Conservation (phyloP, 352 stramenopile genomes). For the Phytophthora cactorum region DNA sequence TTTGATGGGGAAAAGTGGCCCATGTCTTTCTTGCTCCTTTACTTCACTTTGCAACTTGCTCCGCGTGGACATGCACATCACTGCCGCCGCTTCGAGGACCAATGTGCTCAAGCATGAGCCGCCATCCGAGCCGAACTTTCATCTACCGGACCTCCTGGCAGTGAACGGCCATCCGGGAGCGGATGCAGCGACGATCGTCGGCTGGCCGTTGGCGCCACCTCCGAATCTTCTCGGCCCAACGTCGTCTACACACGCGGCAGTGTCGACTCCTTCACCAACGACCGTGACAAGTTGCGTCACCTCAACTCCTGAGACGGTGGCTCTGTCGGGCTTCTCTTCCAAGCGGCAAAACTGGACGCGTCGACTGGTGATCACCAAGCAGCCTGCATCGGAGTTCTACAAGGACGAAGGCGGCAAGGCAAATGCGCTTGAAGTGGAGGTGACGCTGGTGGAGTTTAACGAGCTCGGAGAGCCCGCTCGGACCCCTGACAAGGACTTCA, state of each 20-base stretch:
- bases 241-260: conserved; percentile 20
- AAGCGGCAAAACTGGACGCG: conserved; percentile 69
- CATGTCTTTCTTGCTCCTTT: conserved; percentile 4
- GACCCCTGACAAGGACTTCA: conserved; percentile 73
- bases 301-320: conserved; percentile 12
- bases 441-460: conserved; percentile 86
- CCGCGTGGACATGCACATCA: conserved; percentile 41
- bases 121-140: conserved; percentile 24
- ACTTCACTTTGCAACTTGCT: conserved; percentile 40
- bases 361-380: conserved; percentile 85
- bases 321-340: conserved; percentile 11
- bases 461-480: conserved; percentile 66
- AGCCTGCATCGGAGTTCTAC: conserved; percentile 87
- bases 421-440: conserved; percentile 80
- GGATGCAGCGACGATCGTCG: conserved; percentile 12
- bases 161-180: conserved; percentile 8
- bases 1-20: conserved; percentile 11
- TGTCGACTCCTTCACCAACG: conserved; percentile 14
- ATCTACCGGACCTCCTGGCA: conserved; percentile 27
- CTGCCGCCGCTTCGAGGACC: conserved; percentile 23
- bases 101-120: conserved; percentile 23
- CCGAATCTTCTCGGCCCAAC: conserved; percentile 27
- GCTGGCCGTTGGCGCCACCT: conserved; percentile 29
- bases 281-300: conserved; percentile 7
- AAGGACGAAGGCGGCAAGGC: conserved; percentile 90